Evolutionary conservation across 768 basidiomycete genomes (phyloP).

Genomic region (Phaffia australis): DNA sequence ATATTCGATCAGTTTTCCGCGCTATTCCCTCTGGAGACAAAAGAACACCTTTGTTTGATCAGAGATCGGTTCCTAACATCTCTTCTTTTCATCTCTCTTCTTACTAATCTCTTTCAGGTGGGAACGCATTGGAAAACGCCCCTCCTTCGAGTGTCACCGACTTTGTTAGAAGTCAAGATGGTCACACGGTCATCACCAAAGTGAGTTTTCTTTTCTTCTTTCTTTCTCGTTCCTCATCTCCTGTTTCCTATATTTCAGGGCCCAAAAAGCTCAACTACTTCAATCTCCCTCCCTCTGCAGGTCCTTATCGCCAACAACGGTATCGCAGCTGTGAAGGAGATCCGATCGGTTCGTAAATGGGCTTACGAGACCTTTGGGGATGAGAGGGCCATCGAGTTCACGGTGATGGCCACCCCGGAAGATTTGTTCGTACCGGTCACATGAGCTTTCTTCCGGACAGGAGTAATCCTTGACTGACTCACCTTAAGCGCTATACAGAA

Average conservation of each 20-base stretch:
- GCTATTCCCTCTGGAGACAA: background rate
- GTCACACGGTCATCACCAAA: conserved; percentile 98
- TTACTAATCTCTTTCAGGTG: conserved; percentile 50
- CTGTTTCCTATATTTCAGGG: background rate
- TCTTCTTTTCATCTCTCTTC: background rate
- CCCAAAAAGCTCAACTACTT: background rate
- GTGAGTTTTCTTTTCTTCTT: conserved; percentile 42
- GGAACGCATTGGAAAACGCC: conserved; percentile 80
- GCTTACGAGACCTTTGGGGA: conserved; percentile 97
- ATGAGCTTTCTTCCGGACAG: too few relatives aligned
- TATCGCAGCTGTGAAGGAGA: conserved; percentile 99
- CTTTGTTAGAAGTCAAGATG: conserved; percentile 81
- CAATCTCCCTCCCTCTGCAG: conserved; percentile 41
- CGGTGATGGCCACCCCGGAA: conserved; percentile 98
- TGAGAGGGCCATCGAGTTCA: conserved; percentile 93
- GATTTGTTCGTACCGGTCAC: conserved; percentile 47
- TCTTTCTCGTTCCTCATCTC: background rate
- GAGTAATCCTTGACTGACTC: background rate
- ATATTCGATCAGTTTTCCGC: background rate
- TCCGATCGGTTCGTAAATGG: conserved; percentile 98
- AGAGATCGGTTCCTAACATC: background rate
- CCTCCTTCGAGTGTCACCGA: conserved; percentile 67
- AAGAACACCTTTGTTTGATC: background rate
- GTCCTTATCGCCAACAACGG: conserved; percentile 98
- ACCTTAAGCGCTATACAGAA: conserved; percentile 2